Base-by-base conservation (phyloP, 1,139 yeast species). In the Candida sojae region DNA sequence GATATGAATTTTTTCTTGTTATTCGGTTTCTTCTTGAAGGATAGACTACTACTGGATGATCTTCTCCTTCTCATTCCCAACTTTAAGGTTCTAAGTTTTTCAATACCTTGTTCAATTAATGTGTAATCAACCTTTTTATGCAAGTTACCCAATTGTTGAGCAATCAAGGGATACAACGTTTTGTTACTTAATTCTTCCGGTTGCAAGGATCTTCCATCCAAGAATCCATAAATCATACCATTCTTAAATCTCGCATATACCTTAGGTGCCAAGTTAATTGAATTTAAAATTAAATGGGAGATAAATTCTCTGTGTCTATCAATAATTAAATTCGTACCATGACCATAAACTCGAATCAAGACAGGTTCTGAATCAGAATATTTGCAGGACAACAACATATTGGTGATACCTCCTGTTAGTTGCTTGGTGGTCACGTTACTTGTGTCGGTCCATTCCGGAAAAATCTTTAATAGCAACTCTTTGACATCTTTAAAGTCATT, bases 331-430 rank as follows among this genome's bases (percentile, higher is more conserved):
- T 78, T 79, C 0, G 96, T 88, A 13, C 92, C 92, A 49, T 82
- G 80, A 8, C 96, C 96, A 57, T 87, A 88, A 0, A 88, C 85
- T 49, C 96, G 71, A 52, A 86, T 83, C 38, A 88, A 72, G 2
- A 85, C 84, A 9, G 43, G 47, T 48, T 73, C 75, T 29, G 55
- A 47, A 9, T 54, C 48, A 4, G 28, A 17, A 48, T 72, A 68
- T 31, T 64, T 63, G 50, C 87, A 85, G 42, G 82, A 75, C 34
- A 85, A 65, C 46, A 86, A 76, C 82, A 83, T 82, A 63, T 88
- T 88, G 25, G 96, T 88, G 63, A 88, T 87, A 7, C 96, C 96
- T 2, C 95, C 96, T 3, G 88, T 86, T 44, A 87, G 69, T 52
- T 70, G 68, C 45, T 64, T 62, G 37, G 75, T 64, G 4, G 51